Evolutionary conservation across 768 basidiomycete genomes (phyloP).

Genomic region (Phlebiopsis gigantea): DNA sequence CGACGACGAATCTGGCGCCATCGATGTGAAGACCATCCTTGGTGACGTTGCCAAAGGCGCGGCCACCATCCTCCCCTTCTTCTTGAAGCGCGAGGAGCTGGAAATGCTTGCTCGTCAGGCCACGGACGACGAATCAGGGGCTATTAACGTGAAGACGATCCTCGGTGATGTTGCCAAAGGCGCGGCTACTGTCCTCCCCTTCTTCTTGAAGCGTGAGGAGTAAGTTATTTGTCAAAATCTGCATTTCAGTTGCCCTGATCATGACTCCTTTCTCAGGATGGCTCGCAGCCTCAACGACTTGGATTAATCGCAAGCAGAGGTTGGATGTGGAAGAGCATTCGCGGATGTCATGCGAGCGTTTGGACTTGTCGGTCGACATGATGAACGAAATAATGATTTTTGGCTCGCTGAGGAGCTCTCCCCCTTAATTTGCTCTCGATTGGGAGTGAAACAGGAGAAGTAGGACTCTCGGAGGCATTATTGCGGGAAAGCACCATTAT

Average conservation of each 20-base stretch:
- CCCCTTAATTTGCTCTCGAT: too few relatives aligned
- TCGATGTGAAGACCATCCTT: background rate
- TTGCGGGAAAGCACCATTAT: too few relatives aligned
- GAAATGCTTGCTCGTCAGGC: constrained; percentile 5
- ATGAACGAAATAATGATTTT: background rate
- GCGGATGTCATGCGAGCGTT: background rate
- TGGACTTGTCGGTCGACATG: background rate
- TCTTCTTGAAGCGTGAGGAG: background rate
- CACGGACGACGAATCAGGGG: background rate
- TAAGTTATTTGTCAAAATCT: too few relatives aligned
- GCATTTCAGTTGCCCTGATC: background rate
- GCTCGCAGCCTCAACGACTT: constrained; percentile 8
- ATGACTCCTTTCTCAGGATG: background rate
- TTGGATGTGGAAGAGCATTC: background rate
- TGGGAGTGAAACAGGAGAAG: too few relatives aligned
- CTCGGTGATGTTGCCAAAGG: background rate
- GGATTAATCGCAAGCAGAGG: background rate
- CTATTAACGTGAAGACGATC: background rate
- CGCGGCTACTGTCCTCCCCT: background rate
- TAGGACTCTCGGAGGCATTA: too few relatives aligned
- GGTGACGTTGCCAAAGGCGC: background rate
- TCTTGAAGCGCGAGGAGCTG: constrained; percentile 1
- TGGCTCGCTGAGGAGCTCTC: constrained; percentile 4
- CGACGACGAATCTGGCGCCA: constrained; percentile 2
- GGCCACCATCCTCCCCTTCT: background rate